These are phyloP conservation scores for Aspergillus transmontanensis DNA, from an alignment of 2,329 filamentous ascomycete species.

Conservation along the genomic window DNA sequence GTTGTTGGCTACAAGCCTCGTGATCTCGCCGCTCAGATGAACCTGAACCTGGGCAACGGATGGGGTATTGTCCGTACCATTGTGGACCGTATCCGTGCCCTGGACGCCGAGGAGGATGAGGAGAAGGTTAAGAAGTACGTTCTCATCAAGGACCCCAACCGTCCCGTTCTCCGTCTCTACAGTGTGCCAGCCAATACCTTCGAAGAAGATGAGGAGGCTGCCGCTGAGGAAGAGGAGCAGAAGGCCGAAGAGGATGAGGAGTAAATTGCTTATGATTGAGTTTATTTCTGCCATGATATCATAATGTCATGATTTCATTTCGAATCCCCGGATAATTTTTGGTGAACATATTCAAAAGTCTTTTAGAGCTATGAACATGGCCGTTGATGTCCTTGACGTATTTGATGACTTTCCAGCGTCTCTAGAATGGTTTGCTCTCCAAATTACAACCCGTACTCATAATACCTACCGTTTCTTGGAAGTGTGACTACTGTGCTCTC, in stretches of 20 bases:
- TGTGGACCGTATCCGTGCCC: conserved; percentile 70
- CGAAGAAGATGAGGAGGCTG: conserved; percentile 78
- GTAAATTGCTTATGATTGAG: conserved; percentile 20
- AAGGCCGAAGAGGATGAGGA: conserved; percentile 57
- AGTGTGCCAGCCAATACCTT: conserved; percentile 85
- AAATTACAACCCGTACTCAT: neutral
- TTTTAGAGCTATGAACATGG: conserved; percentile 5
- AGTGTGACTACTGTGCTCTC: neutral
- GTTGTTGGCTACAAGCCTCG: conserved; percentile 97
- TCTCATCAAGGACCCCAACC: conserved; percentile 88
- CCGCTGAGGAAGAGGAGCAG: conserved; percentile 56
- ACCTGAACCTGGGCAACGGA: conserved; percentile 91
- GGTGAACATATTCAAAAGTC: conserved; percentile 10
- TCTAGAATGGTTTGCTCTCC: neutral
- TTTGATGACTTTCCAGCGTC: neutral
- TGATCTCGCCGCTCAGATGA: conserved; percentile 98
- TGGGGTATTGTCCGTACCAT: conserved; percentile 99
- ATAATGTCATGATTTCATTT: conserved; percentile 20
- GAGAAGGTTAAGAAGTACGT: conserved; percentile 52
- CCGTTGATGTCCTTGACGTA: neutral
- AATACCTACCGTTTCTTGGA: neutral
- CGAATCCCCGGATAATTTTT: neutral
- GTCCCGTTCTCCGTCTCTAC: conserved; percentile 90
- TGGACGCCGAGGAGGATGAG: conserved; percentile 45
- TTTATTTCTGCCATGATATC: conserved; percentile 20